Evolutionary conservation across 1,139 yeast genomes (phyloP).

Genomic region (Sugiyamaella novakii): DNA sequence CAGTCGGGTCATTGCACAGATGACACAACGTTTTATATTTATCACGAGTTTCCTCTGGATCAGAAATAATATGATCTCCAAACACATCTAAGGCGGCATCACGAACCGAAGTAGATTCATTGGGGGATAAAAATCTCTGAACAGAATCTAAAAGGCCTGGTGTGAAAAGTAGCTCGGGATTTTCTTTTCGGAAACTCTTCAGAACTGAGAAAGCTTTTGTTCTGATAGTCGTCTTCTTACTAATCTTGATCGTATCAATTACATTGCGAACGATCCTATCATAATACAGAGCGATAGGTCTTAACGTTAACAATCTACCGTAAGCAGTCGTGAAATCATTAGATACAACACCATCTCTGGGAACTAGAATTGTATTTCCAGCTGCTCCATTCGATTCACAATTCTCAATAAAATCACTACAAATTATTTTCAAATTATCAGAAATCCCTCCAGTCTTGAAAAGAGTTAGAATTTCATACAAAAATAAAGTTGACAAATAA

Average conservation of each 20-base stretch:
- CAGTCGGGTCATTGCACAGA: constrained; percentile 51
- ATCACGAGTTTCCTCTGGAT: constrained; percentile 50
- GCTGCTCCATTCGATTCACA: constrained; percentile 5
- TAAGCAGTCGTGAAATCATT: constrained; percentile 18
- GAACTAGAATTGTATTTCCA: constrained; percentile 3
- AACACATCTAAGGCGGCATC: constrained; percentile 75
- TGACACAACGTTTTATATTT: constrained; percentile 56
- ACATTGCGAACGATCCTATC: constrained; percentile 57
- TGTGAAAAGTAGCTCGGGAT: constrained; percentile 49
- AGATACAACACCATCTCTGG: neutral
- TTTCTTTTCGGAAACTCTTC: constrained; percentile 53
- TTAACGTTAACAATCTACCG: constrained; percentile 20
- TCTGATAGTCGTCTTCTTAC: constrained; percentile 58
- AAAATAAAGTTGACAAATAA: constrained; percentile 13
- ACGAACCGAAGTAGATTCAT: constrained; percentile 69
- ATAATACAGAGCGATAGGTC: constrained; percentile 49
- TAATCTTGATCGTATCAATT: constrained; percentile 51
- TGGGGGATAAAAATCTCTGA: constrained; percentile 56
- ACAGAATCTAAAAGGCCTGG: constrained; percentile 48
- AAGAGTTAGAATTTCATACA: constrained; percentile 6
- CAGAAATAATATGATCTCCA: constrained; percentile 51
- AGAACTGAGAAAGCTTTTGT: constrained; percentile 66
- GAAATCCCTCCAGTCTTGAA: constrained; percentile 1
- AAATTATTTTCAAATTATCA: constrained; percentile 3
- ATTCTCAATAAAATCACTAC: constrained; percentile 8